Evolutionary conservation across 768 basidiomycete genomes (phyloP).

Genomic region (Pilatotrama ljubarskyi): DNA sequence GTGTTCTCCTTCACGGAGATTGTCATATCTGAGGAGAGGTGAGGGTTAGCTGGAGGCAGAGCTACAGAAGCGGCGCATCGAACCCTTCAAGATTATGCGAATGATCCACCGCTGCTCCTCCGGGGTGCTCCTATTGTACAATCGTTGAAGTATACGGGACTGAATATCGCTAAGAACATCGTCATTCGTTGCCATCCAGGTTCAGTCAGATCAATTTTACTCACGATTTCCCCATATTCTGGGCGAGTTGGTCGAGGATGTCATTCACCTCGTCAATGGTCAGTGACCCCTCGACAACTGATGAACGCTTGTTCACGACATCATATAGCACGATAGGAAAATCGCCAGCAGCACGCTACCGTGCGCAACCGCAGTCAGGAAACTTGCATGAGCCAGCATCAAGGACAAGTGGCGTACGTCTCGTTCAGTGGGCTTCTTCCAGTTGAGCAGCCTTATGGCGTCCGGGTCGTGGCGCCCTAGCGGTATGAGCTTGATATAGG

Average conservation of each 20-base stretch:
- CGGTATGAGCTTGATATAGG: constrained; percentile 87
- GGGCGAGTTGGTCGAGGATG: constrained; percentile 74
- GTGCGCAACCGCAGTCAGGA: neutral
- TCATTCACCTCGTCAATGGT: constrained; percentile 84
- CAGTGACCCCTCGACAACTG: constrained; percentile 70
- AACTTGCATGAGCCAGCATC: neutral
- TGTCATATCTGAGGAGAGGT: constrained; percentile 65
- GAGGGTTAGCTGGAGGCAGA: neutral
- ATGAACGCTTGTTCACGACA: constrained; percentile 82
- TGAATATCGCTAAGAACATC: constrained; percentile 62
- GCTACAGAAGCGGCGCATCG: neutral
- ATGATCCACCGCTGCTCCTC: constrained; percentile 95
- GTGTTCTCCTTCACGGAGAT: constrained; percentile 95
- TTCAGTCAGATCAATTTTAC: constrained; percentile 19
- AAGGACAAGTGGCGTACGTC: constrained; percentile 54
- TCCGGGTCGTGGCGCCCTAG: constrained; percentile 79
- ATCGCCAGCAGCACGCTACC: constrained; percentile 75
- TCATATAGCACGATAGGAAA: constrained; percentile 87
- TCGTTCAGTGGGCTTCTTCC: constrained; percentile 81
- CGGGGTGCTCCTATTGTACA: constrained; percentile 79
- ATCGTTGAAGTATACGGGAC: constrained; percentile 68
- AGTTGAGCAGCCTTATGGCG: constrained; percentile 79
- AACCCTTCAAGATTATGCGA: constrained; percentile 94
- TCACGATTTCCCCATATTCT: constrained; percentile 74
- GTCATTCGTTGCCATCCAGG: constrained; percentile 9